These are phyloP conservation scores for Wickerhamomyces sp. DNA, from an alignment of 1,139 yeast genomes.

Conservation along the genomic window DNA sequence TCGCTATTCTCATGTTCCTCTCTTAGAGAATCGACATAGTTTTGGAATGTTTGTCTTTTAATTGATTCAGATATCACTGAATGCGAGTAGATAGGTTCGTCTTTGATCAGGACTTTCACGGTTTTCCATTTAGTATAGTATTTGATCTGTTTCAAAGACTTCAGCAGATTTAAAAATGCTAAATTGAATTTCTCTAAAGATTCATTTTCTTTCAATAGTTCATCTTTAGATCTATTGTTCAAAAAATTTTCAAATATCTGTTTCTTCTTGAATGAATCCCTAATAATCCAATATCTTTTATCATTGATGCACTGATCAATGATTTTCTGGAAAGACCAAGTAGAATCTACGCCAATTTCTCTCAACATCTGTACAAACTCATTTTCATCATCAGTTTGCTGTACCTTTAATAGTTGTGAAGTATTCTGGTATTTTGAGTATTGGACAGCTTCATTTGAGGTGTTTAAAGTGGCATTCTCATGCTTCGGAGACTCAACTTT, in stretches of 20 bases:
- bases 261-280: slow-evolving; percentile 53
- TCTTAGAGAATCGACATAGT: slow-evolving; percentile 42
- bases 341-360: slow-evolving; percentile 55
- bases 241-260: slow-evolving; percentile 62
- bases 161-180: slow-evolving; percentile 49
- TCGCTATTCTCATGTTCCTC: slow-evolving; percentile 32
- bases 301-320: slow-evolving; percentile 52
- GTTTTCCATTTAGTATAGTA: slow-evolving; percentile 68
- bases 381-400: slow-evolving; percentile 33
- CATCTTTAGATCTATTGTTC: slow-evolving; percentile 49
- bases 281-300: slow-evolving; percentile 66
- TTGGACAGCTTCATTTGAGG: slow-evolving; percentile 12
- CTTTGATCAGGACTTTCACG: slow-evolving; percentile 44
- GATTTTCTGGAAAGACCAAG: slow-evolving; percentile 72
- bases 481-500: slow-evolving; percentile 1
- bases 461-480: background rate
- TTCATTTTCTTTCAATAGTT: slow-evolving; percentile 47
- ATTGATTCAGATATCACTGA: slow-evolving; percentile 57
- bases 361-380: slow-evolving; percentile 50
- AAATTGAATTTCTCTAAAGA: slow-evolving; percentile 51
- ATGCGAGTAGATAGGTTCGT: slow-evolving; percentile 66
- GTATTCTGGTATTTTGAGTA: slow-evolving; percentile 8
- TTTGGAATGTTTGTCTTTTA: slow-evolving; percentile 47
- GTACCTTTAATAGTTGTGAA: background rate
- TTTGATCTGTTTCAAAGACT: slow-evolving; percentile 35